A percentile compares a stretch with the other conserved stretches of the same genome.
Conservation (phyloP, 768 basidiomycete species). For the Glaciozyma antarctica region DNA sequence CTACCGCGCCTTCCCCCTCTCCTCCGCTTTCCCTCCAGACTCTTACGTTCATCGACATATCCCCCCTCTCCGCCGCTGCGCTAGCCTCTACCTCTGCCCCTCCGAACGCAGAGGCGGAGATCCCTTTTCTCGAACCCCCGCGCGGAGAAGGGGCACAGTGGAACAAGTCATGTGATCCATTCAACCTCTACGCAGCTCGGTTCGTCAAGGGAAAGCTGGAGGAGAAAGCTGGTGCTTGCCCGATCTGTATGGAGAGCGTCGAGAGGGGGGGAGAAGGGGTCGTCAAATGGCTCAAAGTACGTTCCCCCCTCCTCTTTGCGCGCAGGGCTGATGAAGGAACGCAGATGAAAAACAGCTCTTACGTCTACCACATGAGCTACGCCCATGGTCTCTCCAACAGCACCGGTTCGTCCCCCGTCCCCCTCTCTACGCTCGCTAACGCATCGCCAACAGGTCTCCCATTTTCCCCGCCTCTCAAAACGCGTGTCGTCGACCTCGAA, state of each 20-base stretch:
- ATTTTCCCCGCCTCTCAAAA: conserved; percentile 64
- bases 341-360: conserved; percentile 29
- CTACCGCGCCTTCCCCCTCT: conserved; percentile 62
- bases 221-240: conserved; percentile 66
- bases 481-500: conserved; percentile 46
- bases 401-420: conserved; percentile 11
- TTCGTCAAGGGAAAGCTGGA: conserved; percentile 61
- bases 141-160: conserved; percentile 8
- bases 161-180: conserved; percentile 38
- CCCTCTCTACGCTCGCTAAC: too few relatives aligned
- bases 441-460: conserved; percentile 46
- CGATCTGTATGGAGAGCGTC: conserved; percentile 57
- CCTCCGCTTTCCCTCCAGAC: conserved; percentile 47
- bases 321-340: not conserved
- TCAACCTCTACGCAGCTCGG: conserved; percentile 70
- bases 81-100: not conserved
- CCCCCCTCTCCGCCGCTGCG: not conserved
- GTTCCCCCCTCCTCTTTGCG: not conserved
- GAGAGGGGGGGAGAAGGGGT: conserved; percentile 57
- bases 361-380: conserved; percentile 33
- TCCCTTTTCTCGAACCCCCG: conserved; percentile 14
- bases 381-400: conserved; percentile 28
- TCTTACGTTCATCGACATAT: conserved; percentile 12
- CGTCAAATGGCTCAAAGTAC: conserved; percentile 60
- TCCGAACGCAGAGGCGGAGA: not conserved